These are phyloP conservation scores for Candida orba DNA, from an alignment of 805 yeast species.

Conservation along the genomic window DNA sequence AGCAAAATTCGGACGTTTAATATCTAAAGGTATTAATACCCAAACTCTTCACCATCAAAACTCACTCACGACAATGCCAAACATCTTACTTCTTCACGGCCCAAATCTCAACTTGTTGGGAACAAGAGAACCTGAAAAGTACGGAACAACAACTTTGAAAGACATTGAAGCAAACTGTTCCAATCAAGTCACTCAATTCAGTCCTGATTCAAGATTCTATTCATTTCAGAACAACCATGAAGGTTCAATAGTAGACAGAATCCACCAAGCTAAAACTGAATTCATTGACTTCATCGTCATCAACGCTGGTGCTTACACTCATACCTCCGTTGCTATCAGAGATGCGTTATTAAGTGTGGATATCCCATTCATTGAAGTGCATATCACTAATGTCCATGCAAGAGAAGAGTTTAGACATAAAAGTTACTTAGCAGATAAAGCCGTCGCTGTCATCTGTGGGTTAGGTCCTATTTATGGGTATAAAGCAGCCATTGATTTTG, in stretches of 20 bases:
- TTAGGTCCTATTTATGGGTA: slow-evolving; percentile 25
- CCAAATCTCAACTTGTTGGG: slow-evolving; percentile 46
- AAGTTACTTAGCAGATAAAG: slow-evolving; percentile 41
- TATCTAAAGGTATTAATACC: no score
- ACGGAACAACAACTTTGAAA: slow-evolving; percentile 38
- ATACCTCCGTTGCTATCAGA: slow-evolving; percentile 43
- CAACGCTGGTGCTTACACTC: slow-evolving; percentile 48
- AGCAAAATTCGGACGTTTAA: no score
- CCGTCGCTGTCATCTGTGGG: slow-evolving; percentile 34
- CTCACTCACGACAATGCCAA: slow-evolving; percentile 5
- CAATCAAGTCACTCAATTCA: slow-evolving; percentile 15
- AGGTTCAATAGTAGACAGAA: slow-evolving; percentile 39
- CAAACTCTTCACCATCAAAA: no score
- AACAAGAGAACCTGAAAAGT: slow-evolving; percentile 42
- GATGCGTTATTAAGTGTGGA: slow-evolving; percentile 43
- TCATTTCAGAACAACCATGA: slow-evolving; percentile 39
- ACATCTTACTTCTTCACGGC: slow-evolving; percentile 40
- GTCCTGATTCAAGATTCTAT: slow-evolving; percentile 26
- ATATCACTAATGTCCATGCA: slow-evolving; percentile 44
- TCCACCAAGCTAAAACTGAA: slow-evolving; percentile 35
- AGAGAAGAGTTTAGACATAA: slow-evolving; percentile 46
- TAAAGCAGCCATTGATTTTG: slow-evolving; percentile 24
- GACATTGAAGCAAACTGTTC: slow-evolving; percentile 36
- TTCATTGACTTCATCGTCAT: slow-evolving; percentile 37
- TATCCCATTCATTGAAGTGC: slow-evolving; percentile 43